Evolutionary conservation across 345 rosid species (phyloP), one percentile per base, ranked within the genome.

Genomic region (Heritiera littoralis): DNA sequence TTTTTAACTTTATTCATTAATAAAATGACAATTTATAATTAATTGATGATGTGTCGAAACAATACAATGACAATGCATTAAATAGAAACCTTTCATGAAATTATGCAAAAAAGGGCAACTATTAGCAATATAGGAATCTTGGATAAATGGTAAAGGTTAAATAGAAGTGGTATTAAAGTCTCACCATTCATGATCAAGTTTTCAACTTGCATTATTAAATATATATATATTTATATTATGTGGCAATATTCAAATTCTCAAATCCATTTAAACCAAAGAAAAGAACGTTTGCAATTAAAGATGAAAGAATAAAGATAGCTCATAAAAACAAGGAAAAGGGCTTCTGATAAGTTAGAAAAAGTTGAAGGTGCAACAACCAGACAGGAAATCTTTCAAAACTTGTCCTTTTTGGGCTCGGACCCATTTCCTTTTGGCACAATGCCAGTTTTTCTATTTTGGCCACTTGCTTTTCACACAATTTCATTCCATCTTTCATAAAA

Each of bases 361-460:
- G 72, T 28, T 18, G 52, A 1, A 1, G 30, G 51, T n/a, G 48
- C 58, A 67, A 67, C 3, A 49, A 51, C 7, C 12, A 15, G 20
- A 14, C 30, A 7, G 32, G 32, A 28, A 49, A 71, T 71, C 23
- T 15, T 49, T 71, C 13, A 71, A 49, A 49, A 49, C 32, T 72
- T 54, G 64, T 72, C 76, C 35, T 54, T 55, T 72, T 54, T 54
- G 76, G 76, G 32, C 32, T 72, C 38, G 76, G 76, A 72, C 76
- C 76, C 49, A 55, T 72, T 18, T 48, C 32, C 63, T 18, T 54
- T 54, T 32, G 76, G 15, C 48, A 72, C 76, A 54, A 30, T 18
- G 17, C 9, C 8, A 9, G 35, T 30, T 54, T 35, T 72, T 72
- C 46, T 32, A 72, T 73, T 48, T 54, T 72, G 64, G 60, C 38